Conservation (phyloP, 2,329 filamentous ascomycete genomes). For the Fusarium marasasianum region DNA sequence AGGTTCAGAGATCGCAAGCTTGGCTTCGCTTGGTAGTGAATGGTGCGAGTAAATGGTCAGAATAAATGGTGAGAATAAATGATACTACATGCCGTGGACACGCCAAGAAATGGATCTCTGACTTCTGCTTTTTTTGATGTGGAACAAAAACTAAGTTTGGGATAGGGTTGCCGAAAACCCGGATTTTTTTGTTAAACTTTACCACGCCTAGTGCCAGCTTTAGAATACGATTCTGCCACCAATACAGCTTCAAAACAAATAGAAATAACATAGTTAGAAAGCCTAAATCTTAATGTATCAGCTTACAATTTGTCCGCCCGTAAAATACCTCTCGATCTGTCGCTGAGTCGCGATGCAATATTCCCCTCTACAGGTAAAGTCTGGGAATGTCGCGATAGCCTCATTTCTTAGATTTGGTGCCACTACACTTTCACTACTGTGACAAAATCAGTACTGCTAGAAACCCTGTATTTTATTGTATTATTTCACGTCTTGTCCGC, state of each 20-base stretch:
- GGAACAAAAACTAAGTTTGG: background rate
- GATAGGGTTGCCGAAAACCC: rapidly evolving
- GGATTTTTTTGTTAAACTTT: background rate
- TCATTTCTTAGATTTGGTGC: too few relatives aligned
- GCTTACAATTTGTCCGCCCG: rapidly evolving
- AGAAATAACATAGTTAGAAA: too few relatives aligned
- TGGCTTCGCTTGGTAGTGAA: background rate
- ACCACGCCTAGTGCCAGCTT: rapidly evolving
- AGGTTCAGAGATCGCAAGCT: background rate
- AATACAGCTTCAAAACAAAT: too few relatives aligned
- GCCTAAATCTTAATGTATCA: too few relatives aligned
- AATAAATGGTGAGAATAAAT: too few relatives aligned
- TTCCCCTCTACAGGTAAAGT: rapidly evolving
- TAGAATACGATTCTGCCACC: too few relatives aligned
- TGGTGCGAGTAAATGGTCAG: background rate
- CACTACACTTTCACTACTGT: too few relatives aligned
- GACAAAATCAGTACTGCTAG: too few relatives aligned
- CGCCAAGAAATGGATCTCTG: rapidly evolving
- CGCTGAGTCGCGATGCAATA: too few relatives aligned
- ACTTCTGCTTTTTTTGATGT: background rate
- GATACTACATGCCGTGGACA: background rate
- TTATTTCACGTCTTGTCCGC: rapidly evolving
- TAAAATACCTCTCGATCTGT: too few relatives aligned
- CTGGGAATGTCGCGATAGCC: too few relatives aligned
- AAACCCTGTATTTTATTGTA: background rate